Evolutionary conservation across 176 grass and related monocot species (phyloP).

Genomic region (Thinopyrum elongatum): DNA sequence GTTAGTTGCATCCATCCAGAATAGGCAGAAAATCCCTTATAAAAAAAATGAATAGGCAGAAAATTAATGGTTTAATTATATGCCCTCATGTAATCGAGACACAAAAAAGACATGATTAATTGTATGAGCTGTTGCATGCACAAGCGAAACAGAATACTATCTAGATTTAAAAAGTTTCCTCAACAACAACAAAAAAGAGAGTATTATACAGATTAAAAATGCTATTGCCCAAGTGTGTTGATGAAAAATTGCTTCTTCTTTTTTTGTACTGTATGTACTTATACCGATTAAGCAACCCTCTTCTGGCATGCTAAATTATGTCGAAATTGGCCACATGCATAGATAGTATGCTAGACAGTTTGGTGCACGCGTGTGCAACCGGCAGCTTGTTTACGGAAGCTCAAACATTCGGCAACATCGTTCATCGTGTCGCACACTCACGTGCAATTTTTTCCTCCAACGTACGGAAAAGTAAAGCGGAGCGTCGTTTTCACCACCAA

Average conservation of each 20-base stretch:
- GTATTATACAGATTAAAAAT: too few relatives aligned
- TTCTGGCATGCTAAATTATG: too few relatives aligned
- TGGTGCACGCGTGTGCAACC: too few relatives aligned
- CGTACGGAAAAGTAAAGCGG: not conserved
- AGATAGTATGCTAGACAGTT: too few relatives aligned
- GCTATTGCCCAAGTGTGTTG: not conserved
- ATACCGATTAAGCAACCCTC: too few relatives aligned
- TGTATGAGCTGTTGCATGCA: not conserved
- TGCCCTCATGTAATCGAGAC: not conserved
- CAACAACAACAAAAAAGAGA: too few relatives aligned
- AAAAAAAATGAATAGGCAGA: too few relatives aligned
- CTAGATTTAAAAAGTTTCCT: not conserved
- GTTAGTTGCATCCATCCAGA: not conserved
- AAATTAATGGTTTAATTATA: too few relatives aligned
- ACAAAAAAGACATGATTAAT: not conserved
- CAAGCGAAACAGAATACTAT: not conserved
- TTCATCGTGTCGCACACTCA: not conserved
- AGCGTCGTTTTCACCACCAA: conserved; percentile 29
- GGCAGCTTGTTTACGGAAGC: not conserved
- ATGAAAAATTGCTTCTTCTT: not conserved
- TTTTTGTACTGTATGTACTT: too few relatives aligned
- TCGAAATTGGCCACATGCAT: too few relatives aligned
- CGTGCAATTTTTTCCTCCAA: not conserved
- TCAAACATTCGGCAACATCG: not conserved
- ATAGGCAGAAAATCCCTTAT: not conserved